These are phyloP conservation scores for Serendipita indica DNA, from an alignment of 768 basidiomycete species.

Conservation along the genomic window DNA sequence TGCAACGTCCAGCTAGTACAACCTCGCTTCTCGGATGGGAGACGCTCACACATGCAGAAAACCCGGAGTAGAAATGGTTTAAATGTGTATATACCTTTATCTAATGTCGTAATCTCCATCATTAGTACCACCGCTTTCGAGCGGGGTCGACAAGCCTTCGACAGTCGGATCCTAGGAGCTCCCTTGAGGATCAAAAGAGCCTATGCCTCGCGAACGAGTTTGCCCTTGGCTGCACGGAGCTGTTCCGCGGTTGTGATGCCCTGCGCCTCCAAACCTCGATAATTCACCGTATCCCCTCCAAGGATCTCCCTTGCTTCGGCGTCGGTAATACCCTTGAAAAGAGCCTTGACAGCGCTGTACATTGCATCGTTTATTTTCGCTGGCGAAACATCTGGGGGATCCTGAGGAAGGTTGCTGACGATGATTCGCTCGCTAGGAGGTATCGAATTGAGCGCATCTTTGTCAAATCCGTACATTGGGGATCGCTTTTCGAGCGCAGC, in stretches of 20 bases:
- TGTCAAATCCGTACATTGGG: background rate
- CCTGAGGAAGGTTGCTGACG: background rate
- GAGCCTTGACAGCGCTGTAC: background rate
- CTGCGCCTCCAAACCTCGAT: background rate
- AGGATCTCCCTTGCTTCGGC: background rate
- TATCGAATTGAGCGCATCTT: background rate
- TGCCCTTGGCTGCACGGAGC: no score
- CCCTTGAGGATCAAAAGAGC: no score
- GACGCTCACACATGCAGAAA: background rate
- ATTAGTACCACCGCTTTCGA: no score
- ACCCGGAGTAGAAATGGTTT: no score
- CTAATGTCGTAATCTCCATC: no score
- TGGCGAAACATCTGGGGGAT: no score
- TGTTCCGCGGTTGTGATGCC: background rate
- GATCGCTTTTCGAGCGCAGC: background rate
- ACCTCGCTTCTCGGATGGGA: conserved; percentile 3
- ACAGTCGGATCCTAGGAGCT: no score
- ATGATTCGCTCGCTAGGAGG: background rate
- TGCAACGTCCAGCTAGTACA: background rate
- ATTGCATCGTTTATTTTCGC: background rate
- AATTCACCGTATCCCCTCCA: background rate
- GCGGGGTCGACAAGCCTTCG: no score
- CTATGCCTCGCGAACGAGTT: no score
- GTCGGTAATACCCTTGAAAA: background rate
- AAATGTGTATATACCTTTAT: no score